Conservation (phyloP, 192 early-diverging fungal species). For the Backusella circina region DNA sequence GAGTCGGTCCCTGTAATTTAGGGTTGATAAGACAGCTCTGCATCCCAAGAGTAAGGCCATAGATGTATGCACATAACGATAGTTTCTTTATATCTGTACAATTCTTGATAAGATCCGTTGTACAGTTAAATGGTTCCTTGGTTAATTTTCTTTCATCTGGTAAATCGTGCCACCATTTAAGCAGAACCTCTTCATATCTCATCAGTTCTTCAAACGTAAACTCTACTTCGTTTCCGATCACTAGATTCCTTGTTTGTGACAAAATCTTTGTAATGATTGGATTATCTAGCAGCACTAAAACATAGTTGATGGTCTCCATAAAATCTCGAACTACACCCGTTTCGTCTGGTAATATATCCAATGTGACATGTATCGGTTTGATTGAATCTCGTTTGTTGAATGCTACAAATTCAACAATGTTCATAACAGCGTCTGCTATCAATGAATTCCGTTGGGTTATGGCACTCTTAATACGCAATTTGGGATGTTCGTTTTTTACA, state of each 20-base stretch:
- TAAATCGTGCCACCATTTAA: constrained; percentile 2
- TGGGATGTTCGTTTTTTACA: background rate
- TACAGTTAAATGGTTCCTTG: background rate
- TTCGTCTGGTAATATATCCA: constrained; percentile 5
- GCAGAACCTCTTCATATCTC: background rate
- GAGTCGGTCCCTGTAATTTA: background rate
- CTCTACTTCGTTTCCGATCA: background rate
- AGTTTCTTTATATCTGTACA: background rate
- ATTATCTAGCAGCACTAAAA: background rate
- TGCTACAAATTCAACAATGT: background rate
- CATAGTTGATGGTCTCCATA: background rate
- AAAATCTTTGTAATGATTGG: background rate
- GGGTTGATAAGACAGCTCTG: background rate
- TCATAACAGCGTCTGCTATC: background rate
- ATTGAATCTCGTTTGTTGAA: background rate
- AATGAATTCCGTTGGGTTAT: background rate
- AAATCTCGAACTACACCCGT: too few species aligned
- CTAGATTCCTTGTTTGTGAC: background rate
- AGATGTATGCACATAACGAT: background rate
- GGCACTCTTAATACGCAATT: background rate
- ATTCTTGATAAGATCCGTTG: background rate
- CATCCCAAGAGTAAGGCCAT: background rate
- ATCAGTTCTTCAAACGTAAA: constrained; percentile 1
- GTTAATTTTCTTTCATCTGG: background rate
- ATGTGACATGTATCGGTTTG: background rate